Percentiles rank a stretch among this genome's conserved stretches.
phyloP scores from a whole-genome alignment of 768 basidiomycete species.

The Lentinula sp. region DNA sequence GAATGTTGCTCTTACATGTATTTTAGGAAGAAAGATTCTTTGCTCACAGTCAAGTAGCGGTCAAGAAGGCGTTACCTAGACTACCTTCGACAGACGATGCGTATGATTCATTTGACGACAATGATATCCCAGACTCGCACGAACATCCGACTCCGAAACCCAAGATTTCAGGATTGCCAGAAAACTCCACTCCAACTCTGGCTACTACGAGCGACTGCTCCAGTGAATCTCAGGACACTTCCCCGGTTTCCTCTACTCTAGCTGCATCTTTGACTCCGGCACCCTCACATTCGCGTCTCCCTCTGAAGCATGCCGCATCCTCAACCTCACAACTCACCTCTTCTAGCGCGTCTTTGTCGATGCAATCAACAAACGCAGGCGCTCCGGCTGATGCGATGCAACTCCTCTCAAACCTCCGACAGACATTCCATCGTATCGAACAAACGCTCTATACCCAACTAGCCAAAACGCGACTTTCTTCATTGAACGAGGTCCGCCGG shows the following conservation, averaged over 20 bases:
- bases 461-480: conserved; percentile 31
- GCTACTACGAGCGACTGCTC: neutral
- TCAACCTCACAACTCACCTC: conserved; percentile 6
- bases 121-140: neutral
- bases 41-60: conserved; percentile 19
- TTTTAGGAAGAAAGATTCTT: conserved; percentile 32
- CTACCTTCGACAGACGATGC: conserved; percentile 53
- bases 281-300: neutral
- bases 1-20: neutral
- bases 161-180: neutral
- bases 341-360: conserved; percentile 1
- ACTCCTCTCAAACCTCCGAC: conserved; percentile 43
- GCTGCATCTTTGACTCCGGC: neutral
- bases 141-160: neutral
- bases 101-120: conserved; percentile 27
- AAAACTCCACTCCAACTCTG: neutral
- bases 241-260: neutral
- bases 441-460: conserved; percentile 54
- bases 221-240: neutral
- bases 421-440: conserved; percentile 53
- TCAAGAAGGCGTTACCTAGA: conserved; percentile 49
- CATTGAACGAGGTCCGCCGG: conserved; percentile 59
- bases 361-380: neutral
- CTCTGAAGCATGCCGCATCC: neutral
- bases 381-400: conserved; percentile 22